Conservation (phyloP, 2,329 filamentous ascomycete genomes). For the Aaosphaeria pasadenensis region DNA sequence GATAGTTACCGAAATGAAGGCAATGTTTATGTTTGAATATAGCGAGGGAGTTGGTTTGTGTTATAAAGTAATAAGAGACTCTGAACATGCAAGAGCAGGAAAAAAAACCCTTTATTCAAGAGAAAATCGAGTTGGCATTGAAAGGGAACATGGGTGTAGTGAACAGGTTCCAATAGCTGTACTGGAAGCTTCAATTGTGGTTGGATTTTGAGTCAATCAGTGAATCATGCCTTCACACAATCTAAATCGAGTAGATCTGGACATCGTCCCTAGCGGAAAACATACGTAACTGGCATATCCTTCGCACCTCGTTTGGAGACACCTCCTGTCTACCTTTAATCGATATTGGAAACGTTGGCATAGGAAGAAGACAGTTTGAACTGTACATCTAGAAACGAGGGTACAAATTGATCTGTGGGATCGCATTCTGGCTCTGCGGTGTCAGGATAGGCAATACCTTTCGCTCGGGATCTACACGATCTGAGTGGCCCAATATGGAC, state of each 20-base stretch:
- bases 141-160: conserved; percentile 51
- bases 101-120: conserved; percentile 21
- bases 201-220: conserved; percentile 45
- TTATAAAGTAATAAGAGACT: conserved; percentile 50
- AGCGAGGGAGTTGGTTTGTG: too few species aligned
- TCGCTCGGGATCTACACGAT: too few species aligned
- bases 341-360: conserved; percentile 55
- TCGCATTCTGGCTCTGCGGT: too few species aligned
- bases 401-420: too few species aligned
- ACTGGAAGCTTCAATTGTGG: conserved; percentile 50
- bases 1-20: conserved; percentile 34
- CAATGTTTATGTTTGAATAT: too few species aligned
- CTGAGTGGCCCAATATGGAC: too few species aligned
- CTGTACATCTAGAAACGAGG: conserved; percentile 38
- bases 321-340: conserved; percentile 89
- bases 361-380: conserved; percentile 50
- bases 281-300: conserved; percentile 42
- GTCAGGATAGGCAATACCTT: too few species aligned
- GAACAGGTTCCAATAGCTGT: conserved; percentile 50
- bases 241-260: too few species aligned
- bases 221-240: too few species aligned
- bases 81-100: conserved; percentile 43
- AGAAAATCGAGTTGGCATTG: conserved; percentile 46
- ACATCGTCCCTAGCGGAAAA: conserved; percentile 5
- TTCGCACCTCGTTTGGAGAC: conserved; percentile 68